Base-by-base conservation (phyloP, 805 yeast species). In the Sugiyamaella americana region DNA sequence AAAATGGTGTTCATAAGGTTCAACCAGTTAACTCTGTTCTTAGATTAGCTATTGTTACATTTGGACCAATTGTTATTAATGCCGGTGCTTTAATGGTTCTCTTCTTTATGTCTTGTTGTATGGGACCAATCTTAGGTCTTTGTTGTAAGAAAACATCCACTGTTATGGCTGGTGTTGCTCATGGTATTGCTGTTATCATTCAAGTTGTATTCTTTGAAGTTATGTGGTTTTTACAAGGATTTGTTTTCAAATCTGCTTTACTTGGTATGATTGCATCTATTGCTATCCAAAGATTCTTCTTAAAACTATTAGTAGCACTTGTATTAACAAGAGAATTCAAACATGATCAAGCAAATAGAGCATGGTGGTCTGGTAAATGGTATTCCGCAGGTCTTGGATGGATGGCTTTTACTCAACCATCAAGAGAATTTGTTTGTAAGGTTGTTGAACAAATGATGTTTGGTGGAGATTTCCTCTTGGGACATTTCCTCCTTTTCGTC, bases 361-460 rank as follows among this genome's bases (percentile, higher is more conserved):
- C 98, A 23, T 93, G 95, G 94, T 93, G 99, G 99, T 86, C 96
- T 49, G 99, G 99, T 76, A 89, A 88, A 70, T 93, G 99, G 99
- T 88, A 89, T 67, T 93, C 95, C 50, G 75, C 86, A 51, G 93
- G 95, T 62, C 71, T 91, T 68, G 98, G 98, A 50, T 80, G 82
- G 79, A 80, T 83, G 77, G 96, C 97, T 18, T 78, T 85, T 75
- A 82, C 98, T 29, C 98, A 91, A 73, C 98, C 98, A 52, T 64
- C 85, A 44, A 87, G 99, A 76, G 99, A 93, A 73, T 87, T 87
- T 63, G 76, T 80, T 61, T 97, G 97, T 57, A 93, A 93, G 78
- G 76, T 83, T 53, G 86, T 91, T 58, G 99, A 93, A 72, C 69
- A 86, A 74, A 87, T 96, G 45, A 91, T 88, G 71, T 93, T 94